Evolutionary conservation across 306 rosid species (phyloP), one percentile per base, ranked within the genome.

Genomic region (Phaseolus lunatus): DNA sequence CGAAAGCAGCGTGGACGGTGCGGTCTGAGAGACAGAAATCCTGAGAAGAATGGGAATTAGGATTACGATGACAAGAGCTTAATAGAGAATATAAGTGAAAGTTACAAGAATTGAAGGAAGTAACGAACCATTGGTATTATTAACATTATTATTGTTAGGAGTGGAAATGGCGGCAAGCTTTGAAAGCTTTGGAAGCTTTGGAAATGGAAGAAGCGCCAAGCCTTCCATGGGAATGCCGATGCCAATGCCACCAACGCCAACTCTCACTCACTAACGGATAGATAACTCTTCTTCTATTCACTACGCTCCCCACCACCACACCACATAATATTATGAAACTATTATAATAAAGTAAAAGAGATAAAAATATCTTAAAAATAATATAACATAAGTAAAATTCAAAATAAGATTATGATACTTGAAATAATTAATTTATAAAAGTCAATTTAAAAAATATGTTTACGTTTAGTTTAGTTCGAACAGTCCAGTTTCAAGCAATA

Each of bases 1-100:
- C 71, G 77, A 69, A 81, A 86, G 86, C 87, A 77, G 86, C 54
- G 82, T 33, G 12, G 39, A 20, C 50, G 50, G 19, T 31, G 63
- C 29, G 20, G 78, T 61, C 37, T 79, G 56, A 33, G 64, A 27
- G 72, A 59, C 12, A 70, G 9, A 47, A 78, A 58, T 58, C 82
- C 76, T 62, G 75, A 7, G 14, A 6, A 16, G 24, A 62, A 1
- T 26, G 16, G 29, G 5, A 58, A 26, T 11, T 2, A 58, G 10
- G 5, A 18, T 18, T 8, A 48, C 5, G 3, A 16, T 48, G 15
- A 3, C 5, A 20, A 11, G 8, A 48, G 16, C n/a, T n/a, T n/a
- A n/a, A n/a, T n/a, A n/a, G n/a, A n/a, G n/a, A n/a, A n/a, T n/a
- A n/a, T n/a, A n/a, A n/a, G n/a, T n/a, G n/a, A n/a, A n/a, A n/a